Conservation (phyloP, 2,329 filamentous ascomycete species). For the Cytospora chrysosperma region DNA sequence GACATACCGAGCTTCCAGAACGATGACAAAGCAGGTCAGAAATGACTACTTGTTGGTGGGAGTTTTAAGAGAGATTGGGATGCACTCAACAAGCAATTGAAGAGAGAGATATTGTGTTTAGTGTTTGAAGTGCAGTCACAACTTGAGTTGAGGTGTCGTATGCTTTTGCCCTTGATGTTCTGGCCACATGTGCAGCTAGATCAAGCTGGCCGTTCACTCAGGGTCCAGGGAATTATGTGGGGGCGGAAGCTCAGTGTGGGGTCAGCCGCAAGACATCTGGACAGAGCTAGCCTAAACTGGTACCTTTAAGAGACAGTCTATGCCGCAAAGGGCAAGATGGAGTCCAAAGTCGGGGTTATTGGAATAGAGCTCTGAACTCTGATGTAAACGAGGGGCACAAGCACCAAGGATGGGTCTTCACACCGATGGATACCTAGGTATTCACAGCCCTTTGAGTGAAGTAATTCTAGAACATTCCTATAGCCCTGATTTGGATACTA, state of each 20-base stretch:
- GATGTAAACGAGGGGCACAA: conserved; percentile 2
- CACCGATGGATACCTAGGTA: too few species aligned
- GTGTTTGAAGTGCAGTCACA: conserved; percentile 5
- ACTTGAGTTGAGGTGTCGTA: conserved; percentile 18
- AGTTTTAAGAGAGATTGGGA: neutral
- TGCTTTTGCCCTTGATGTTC: conserved; percentile 15
- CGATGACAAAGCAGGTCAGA: neutral
- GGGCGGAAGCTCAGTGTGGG: conserved; percentile 17
- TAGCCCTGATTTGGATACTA: neutral
- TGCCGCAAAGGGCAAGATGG: neutral
- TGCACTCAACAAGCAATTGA: conserved; percentile 2
- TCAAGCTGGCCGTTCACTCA: neutral
- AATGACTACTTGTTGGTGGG: neutral
- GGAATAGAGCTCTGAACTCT: neutral
- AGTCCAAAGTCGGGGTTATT: neutral
- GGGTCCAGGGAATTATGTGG: conserved; percentile 19
- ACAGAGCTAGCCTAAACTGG: conserved; percentile 15
- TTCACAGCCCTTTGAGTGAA: too few species aligned
- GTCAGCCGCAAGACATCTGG: neutral
- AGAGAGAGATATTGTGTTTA: conserved; percentile 1
- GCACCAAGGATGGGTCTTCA: neutral
- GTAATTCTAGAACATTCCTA: neutral
- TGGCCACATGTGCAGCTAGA: conserved; percentile 20
- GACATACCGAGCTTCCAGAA: conserved; percentile 11
- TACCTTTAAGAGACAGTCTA: conserved; percentile 8